A percentile compares a stretch with the other conserved stretches of the same genome.
phyloP scores from a whole-genome alignment of 2,329 filamentous ascomycete species.

The Annulohypoxylon truncatum region DNA sequence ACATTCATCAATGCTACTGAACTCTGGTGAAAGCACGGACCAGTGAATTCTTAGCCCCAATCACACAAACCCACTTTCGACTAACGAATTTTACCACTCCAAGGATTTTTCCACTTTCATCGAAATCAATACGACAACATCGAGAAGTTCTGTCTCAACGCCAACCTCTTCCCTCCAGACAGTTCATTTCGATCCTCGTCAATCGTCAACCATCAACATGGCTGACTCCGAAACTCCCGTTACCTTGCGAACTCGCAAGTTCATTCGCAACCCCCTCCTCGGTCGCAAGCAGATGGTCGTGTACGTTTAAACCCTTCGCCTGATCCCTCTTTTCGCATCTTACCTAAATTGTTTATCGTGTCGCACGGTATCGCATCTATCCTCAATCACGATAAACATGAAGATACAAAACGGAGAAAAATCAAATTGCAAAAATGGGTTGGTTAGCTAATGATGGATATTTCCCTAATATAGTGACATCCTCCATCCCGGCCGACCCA shows the following conservation, averaged over 20 bases:
- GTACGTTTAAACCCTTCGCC: slow-evolving; percentile 69
- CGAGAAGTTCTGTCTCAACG: slow-evolving; percentile 27
- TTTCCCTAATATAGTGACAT: slow-evolving; percentile 77
- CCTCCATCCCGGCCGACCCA: slow-evolving; percentile 97
- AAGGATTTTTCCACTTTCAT: background rate
- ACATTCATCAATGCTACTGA: background rate
- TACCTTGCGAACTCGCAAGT: slow-evolving; percentile 98
- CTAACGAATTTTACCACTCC: background rate
- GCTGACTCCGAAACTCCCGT: slow-evolving; percentile 83
- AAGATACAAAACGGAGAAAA: background rate
- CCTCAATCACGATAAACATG: background rate
- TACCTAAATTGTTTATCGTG: background rate
- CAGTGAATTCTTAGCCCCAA: slow-evolving; percentile 32
- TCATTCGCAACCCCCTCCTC: slow-evolving; percentile 99
- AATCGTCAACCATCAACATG: slow-evolving; percentile 81
- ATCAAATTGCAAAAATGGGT: background rate
- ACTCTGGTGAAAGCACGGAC: slow-evolving; percentile 13
- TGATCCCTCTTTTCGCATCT: slow-evolving; percentile 12
- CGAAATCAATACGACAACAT: slow-evolving; percentile 6
- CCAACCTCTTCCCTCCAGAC: slow-evolving; percentile 24
- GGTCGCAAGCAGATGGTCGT: slow-evolving; percentile 99
- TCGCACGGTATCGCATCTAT: background rate
- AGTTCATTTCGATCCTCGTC: slow-evolving; percentile 36
- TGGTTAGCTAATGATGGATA: slow-evolving; percentile 16
- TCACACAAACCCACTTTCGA: slow-evolving; percentile 22